phyloP scores from a whole-genome alignment of 176 grass and related monocot species.

The Carex littledalei region DNA sequence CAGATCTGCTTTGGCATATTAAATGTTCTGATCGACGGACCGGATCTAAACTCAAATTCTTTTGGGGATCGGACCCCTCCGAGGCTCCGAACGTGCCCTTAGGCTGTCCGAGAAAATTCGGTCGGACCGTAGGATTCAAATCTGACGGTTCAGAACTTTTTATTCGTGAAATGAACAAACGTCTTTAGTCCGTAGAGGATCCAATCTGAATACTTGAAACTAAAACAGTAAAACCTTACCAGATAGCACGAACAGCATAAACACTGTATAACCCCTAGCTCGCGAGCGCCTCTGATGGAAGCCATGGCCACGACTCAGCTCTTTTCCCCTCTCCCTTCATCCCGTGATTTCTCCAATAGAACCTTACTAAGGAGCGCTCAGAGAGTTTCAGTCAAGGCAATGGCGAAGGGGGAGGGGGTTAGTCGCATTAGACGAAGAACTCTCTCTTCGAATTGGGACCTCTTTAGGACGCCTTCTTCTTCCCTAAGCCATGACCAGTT shows the following conservation, averaged over 20 bases:
- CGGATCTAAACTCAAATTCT: too few species aligned
- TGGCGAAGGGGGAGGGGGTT: background rate
- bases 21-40: too few species aligned
- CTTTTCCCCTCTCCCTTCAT: background rate
- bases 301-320: background rate
- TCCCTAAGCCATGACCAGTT: conserved; percentile 46
- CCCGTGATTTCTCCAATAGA: background rate
- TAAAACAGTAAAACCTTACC: background rate
- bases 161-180: background rate
- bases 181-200: background rate
- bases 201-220: background rate
- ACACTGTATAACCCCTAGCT: background rate
- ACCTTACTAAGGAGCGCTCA: background rate
- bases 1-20: too few species aligned
- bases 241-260: background rate
- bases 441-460: conserved; percentile 49
- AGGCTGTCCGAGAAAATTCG: background rate
- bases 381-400: conserved; percentile 25
- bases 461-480: conserved; percentile 20
- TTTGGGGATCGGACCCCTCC: too few species aligned
- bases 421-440: conserved; percentile 12
- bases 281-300: background rate
- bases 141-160: background rate
- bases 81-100: background rate
- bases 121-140: background rate